Conservation (phyloP, 208 protist genomes). For the Herpetomonas samuelpessoai region DNA sequence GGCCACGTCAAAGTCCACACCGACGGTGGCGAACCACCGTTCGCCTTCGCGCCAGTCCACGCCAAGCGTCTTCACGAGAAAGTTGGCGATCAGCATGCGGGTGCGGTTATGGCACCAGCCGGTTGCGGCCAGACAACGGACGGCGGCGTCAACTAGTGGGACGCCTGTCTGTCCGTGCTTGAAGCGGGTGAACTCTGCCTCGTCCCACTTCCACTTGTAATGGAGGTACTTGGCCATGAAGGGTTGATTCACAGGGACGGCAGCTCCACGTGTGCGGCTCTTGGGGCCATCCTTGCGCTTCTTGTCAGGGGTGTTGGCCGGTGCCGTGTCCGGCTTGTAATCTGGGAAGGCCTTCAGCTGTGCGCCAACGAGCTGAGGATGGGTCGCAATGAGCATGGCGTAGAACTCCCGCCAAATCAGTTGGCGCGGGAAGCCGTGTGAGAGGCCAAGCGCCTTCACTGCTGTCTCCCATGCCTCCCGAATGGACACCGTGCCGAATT, state of each 20-base stretch:
- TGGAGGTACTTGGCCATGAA: conserved; percentile 53
- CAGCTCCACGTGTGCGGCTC: no score
- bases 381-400: conserved; percentile 48
- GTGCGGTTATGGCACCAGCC: conserved; percentile 82
- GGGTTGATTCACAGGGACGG: conserved; percentile 37
- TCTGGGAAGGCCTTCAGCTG: conserved; percentile 52
- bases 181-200: conserved; percentile 63
- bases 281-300: no score
- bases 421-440: conserved; percentile 49
- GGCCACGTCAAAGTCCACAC: conserved; percentile 86
- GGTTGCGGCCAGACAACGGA: conserved; percentile 82
- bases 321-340: no score
- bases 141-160: conserved; percentile 91
- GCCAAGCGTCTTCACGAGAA: conserved; percentile 83
- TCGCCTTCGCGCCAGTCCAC: conserved; percentile 92
- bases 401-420: conserved; percentile 83
- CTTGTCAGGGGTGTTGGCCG: no score
- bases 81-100: conserved; percentile 80
- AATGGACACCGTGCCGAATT: conserved; percentile 72
- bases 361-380: conserved; percentile 47
- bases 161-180: conserved; percentile 81
- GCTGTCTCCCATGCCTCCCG: conserved; percentile 54
- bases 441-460: conserved; percentile 29
- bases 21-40: conserved; percentile 78
- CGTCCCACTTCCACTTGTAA: conserved; percentile 61